Base-by-base conservation (phyloP, 352 stramenopile genomes). In the Globisporangium uncinulatum region DNA sequence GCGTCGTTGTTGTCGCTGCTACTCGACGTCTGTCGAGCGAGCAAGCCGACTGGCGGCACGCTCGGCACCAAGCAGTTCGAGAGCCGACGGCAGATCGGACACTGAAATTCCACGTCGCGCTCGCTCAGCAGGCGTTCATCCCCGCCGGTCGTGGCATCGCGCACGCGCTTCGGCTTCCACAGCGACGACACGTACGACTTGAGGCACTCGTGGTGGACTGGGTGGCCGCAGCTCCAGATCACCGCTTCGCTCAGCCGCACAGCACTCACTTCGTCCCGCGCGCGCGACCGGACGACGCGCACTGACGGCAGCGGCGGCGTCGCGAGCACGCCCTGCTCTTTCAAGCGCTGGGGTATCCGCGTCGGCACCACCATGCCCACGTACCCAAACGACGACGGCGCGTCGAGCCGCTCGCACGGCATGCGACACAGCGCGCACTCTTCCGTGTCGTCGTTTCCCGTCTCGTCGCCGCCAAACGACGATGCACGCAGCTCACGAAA, bases 361-460 rank as follows among this genome's bases (percentile, higher is more conserved):
- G 81, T 86, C 10, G 81, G 79, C 21, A 86, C 56, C 20, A 89
- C 76, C 79, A 92, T 87, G 1, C 71, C 76, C 5, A 92, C 79
- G 54, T 76, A 75, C 7, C 81, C 81, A 52, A 88, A 91, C 1
- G 78, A 76, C 6, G 72, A 76, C 15, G 82, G 64, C 7, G 59
- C 59, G 0, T 58, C 65, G 14, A 63, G 56, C 9, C 54, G 53
- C 29, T 88, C 73, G 41, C 81, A 92, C 0, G 76, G 69, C 19
- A 88, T 60, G 7, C 77, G 79, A 45, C 81, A 92, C 31, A 92
- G 57, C 5, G 73, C 76, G 50, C 81, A 92, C 34, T 88, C 79
- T 64, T 82, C 69, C 11, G 37, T 39, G 15, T 72, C 63, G 9
- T 61, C 37, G 2, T 64, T 29, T 29, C 24, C 54, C 7, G 34